Evolutionary conservation across 352 stramenopile species (phyloP).

Genomic region (Phytopythium delawarense): DNA sequence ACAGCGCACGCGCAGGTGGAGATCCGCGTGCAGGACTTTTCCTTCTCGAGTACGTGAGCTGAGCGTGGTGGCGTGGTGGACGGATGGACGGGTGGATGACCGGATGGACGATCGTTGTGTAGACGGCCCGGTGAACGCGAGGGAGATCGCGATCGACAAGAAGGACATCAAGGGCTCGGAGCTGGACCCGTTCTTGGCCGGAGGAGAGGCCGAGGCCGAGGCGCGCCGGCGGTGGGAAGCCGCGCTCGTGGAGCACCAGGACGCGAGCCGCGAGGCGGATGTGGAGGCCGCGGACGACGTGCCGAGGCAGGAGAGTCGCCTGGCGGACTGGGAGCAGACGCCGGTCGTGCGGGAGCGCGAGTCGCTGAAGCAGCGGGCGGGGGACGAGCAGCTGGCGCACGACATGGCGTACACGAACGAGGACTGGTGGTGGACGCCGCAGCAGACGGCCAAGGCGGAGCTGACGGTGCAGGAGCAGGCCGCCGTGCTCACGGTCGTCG

Average conservation of each 20-base stretch:
- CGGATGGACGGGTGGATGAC: not conserved
- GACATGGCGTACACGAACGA: slow-evolving; percentile 1
- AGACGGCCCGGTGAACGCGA: slow-evolving; percentile 40
- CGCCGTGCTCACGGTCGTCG: slow-evolving; percentile 49
- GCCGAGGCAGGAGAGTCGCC: not conserved
- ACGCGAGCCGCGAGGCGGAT: not conserved
- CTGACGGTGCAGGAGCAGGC: slow-evolving; percentile 56
- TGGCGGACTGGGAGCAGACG: too few relatives aligned
- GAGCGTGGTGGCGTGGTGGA: not conserved
- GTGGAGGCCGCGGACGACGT: not conserved
- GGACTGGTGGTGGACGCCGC: slow-evolving; percentile 39
- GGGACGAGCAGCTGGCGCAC: not conserved
- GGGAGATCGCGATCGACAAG: slow-evolving; percentile 45
- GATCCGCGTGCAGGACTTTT: slow-evolving; percentile 66
- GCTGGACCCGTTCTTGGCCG: slow-evolving; percentile 17
- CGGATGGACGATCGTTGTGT: not conserved
- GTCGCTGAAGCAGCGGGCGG: not conserved
- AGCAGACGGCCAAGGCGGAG: slow-evolving; percentile 30
- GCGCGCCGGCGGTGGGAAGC: not conserved
- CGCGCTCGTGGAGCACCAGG: not conserved
- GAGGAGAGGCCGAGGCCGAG: not conserved
- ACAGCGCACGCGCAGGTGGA: slow-evolving; percentile 34
- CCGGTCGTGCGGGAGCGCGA: not conserved
- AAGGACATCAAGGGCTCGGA: slow-evolving; percentile 57
- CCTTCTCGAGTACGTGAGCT: slow-evolving; percentile 36